Evolutionary conservation across 75 land plant genomes (phyloP), one percentile per base, ranked within the genome.

Genomic region (Pinus tabuliformis): DNA sequence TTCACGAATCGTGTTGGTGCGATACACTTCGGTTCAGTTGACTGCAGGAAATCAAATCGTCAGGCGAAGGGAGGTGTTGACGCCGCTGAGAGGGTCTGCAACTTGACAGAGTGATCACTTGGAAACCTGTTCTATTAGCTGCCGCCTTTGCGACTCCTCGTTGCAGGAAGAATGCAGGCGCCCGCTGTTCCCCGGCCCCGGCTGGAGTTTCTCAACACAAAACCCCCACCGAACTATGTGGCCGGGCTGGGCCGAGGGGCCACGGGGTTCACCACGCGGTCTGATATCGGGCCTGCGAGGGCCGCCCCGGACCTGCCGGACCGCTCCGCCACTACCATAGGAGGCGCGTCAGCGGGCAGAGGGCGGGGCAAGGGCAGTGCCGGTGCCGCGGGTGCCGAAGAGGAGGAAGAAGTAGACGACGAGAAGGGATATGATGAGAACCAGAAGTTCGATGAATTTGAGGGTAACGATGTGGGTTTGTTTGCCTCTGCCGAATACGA

Each of bases 281-380:
- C 99, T n/a, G 99, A 94, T 87, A 96, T 96, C 61, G 99, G 97
- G 4, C 99, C 97, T 13, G 99, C 99, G 22, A 82, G 99, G 11
- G 97, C 99, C 2, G 97, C 99, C 9, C 99, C 97, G 6, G 97
- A n/a, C n/a, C n/a, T n/a, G n/a, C n/a, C n/a, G n/a, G n/a, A 96
- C 60, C 81, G 97, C 1, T 85, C 92, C 6, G 92, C 92, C 14
- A 80, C 91, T 0, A 83, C 94, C 6, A 83, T 91, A 58, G 98
- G 94, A 4, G 92, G 90, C 8, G 83, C 89, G 21, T 76, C 87
- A 21, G 86, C 94, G 0, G 74, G 92, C 1, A 72, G 80, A 18
- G 77, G 84, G 6, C 74, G 57, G 12, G 92, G 90, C 0, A 82
- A 73, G 3, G 91, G 95, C 6, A 78, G 97, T 1, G 93, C 93